Evolutionary conservation across 768 basidiomycete species (phyloP).

Genomic region (Pleurotus cornucopiae): DNA sequence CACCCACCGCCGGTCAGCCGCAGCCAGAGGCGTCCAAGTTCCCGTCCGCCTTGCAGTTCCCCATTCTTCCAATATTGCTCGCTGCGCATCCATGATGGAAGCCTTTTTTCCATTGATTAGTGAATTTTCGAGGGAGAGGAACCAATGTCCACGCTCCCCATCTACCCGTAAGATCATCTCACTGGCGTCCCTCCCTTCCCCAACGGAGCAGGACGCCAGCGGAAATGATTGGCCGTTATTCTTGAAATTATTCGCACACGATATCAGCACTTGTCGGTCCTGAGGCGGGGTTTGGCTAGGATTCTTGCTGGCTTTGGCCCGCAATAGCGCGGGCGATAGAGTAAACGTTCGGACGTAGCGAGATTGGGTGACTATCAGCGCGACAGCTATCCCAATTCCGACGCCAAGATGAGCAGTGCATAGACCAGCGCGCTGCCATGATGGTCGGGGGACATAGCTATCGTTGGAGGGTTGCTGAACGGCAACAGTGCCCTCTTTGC

Average conservation of each 20-base stretch:
- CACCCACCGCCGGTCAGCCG: not conserved
- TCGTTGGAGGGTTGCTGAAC: not conserved
- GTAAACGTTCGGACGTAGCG: constrained; percentile 28
- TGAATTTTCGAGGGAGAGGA: constrained; percentile 23
- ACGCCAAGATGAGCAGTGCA: constrained; percentile 24
- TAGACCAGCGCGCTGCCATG: constrained; percentile 28
- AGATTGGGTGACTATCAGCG: constrained; percentile 23
- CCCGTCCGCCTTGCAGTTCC: constrained; percentile 14
- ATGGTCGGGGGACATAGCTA: constrained; percentile 21
- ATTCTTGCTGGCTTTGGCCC: not conserved
- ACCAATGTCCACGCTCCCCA: constrained; percentile 29
- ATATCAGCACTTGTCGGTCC: constrained; percentile 23
- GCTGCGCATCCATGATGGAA: constrained; percentile 18
- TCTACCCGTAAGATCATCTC: constrained; percentile 27
- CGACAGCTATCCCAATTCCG: constrained; percentile 25
- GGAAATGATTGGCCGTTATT: constrained; percentile 23
- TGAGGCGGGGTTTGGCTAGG: constrained; percentile 11
- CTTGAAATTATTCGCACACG: constrained; percentile 26
- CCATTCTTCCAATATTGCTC: constrained; percentile 24
- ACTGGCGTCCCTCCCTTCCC: constrained; percentile 25
- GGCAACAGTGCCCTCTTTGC: constrained; percentile 10
- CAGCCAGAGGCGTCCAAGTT: constrained; percentile 7
- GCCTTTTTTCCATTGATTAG: constrained; percentile 20
- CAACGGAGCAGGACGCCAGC: constrained; percentile 20
- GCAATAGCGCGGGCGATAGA: constrained; percentile 16